Evolutionary conservation across 768 basidiomycete genomes (phyloP), one percentile per base, ranked within the genome.

Genomic region (Sporobolomyces roseus): DNA sequence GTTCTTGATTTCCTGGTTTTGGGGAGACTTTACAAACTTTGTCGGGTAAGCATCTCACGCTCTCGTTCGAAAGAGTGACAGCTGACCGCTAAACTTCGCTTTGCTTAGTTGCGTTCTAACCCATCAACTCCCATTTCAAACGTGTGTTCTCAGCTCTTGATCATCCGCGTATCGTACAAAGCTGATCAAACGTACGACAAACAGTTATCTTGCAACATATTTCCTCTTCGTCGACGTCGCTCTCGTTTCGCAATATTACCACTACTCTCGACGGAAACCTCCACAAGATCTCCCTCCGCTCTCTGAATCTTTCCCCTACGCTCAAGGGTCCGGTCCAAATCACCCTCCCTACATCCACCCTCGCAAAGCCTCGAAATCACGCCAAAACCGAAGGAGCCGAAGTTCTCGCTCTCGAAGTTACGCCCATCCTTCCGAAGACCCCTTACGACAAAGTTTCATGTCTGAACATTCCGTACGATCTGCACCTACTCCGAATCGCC

Each of bases 1-100:
- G 0, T 99, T 99, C 79, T 83, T 99, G 61, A 83, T 86, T 70
- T 96, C 90, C 74, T 99, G 96, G 96, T 45, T 74, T 32, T 32
- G 77, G 89, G 94, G 94, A 55, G 96, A 99, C 80, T 81, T 89
- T 29, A 92, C 93, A 25, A 98, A 98, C 79, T 83, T 98, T 35
- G 78, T 98, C 66, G 93, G 81, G 78, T 78, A 53, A 19, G 59
- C 19, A 12, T n/a, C n/a, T n/a, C 14, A n/a, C 32, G 30, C 16
- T 52, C 48, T n/a, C n/a, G n/a, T n/a, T n/a, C 16, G 10, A 33
- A 13, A 2, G 21, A 33, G 7, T 36, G 32, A 7, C 51, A 27
- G n/a, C 41, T 21, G 30, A 35, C 43, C 23, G 12, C 6, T 46
- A 46, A 46, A 21, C 7, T 13, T 46, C 23, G 9, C 17, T 46